Percentiles rank a stretch among this genome's conserved stretches.
Conservation (phyloP, 768 basidiomycete genomes). For the Tricholoma saponaceum region DNA sequence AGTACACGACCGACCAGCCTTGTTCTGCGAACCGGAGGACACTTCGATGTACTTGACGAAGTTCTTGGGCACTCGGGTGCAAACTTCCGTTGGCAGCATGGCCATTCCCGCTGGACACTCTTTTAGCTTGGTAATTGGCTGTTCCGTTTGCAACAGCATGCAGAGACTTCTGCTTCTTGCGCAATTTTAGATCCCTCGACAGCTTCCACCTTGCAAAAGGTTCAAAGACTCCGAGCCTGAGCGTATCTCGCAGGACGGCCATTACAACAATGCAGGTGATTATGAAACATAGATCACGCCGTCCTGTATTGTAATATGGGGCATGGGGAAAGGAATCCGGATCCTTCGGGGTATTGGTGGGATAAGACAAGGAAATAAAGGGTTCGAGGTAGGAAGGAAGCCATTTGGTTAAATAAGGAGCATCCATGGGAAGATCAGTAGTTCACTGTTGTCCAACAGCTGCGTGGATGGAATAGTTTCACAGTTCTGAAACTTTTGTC, state of each 20-base stretch:
- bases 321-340: constrained; percentile 74
- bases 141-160: constrained; percentile 21
- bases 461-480: background rate
- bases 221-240: constrained; percentile 70
- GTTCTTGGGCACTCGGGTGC: constrained; percentile 36
- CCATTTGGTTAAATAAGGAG: constrained; percentile 24
- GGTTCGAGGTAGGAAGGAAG: constrained; percentile 55
- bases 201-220: constrained; percentile 82
- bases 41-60: constrained; percentile 60
- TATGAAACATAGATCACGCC: constrained; percentile 73
- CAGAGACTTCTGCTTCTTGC: constrained; percentile 14
- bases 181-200: constrained; percentile 41
- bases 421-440: constrained; percentile 12
- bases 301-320: constrained; percentile 68
- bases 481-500: background rate
- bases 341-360: constrained; percentile 45
- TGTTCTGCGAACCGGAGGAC: constrained; percentile 93
- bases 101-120: constrained; percentile 34
- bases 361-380: constrained; percentile 75
- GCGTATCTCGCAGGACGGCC: constrained; percentile 79
- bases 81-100: constrained; percentile 14
- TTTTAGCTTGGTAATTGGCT: constrained; percentile 24
- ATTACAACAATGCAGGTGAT: constrained; percentile 81
- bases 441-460: background rate
- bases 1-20: constrained; percentile 86